Base-by-base conservation (phyloP, 495 filamentous ascomycete genomes). In the Hypoxylon trugodes region DNA sequence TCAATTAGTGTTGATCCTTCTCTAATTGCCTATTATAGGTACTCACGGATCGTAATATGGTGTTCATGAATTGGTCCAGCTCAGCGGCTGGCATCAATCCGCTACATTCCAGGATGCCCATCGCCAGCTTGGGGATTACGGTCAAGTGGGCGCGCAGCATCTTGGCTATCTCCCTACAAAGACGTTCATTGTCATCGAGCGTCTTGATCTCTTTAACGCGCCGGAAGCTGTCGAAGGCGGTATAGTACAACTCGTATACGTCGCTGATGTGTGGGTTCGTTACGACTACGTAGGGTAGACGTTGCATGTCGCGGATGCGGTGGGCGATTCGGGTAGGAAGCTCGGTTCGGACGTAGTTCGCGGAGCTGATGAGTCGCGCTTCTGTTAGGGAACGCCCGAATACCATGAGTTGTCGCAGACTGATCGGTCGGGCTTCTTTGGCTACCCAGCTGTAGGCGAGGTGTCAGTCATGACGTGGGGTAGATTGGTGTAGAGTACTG, bases 181-280 rank as follows among this genome's bases (percentile, higher is more conserved):
- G 92, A 24, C 75, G 77, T 54, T 97, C 93, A 77, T 99, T 99
- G 70, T 97, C 95, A 2, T 95, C 91, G 32, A 96, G 74, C 0
- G 84, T 91, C 68, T 87, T 88, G 58, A 98, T 89, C 64, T 97
- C 91, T 19, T 86, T 86, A 16, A 98, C 81, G 45, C 88, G 86
- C 21, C 95, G 89, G 47, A 97, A 87, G 49, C 80, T 87, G 64
- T 99, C 96, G 65, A 99, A 99, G 16, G 95, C 95, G 63, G 87
- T 87, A 77, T 96, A 96, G 78, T 99, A 99, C 4, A 97, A 81
- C 71, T 98, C 93, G 78, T 98, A 98, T 10, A 98, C 96, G 57
- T 94, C 87, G 59, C 89, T 92, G 52, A 99, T 87, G 70, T 98
- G 90, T 8, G 86, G 86, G 69, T 99, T 99, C n/a, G 92, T 92